phyloP scores from a whole-genome alignment of 345 rosid genomes.

The Orychophragmus violaceus region DNA sequence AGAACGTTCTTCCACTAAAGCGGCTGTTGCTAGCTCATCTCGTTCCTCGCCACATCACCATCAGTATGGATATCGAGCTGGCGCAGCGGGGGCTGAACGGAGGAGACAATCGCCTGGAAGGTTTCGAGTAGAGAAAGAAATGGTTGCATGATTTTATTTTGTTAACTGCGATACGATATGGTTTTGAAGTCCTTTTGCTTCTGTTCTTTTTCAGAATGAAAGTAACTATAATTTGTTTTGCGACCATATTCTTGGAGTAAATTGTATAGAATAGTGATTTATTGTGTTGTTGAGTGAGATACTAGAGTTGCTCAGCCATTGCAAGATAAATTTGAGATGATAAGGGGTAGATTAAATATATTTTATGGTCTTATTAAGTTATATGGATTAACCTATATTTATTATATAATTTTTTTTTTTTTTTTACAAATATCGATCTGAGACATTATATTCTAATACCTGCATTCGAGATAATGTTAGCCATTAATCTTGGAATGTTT shows the following conservation, averaged over 20 bases:
- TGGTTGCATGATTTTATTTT: not conserved
- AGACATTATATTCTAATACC: too few relatives aligned
- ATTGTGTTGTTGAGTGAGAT: not conserved
- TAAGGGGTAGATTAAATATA: not conserved
- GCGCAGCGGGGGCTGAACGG: not conserved
- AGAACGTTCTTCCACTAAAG: not conserved
- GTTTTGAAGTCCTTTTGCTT: not conserved
- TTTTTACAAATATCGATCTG: too few relatives aligned
- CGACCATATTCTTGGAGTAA: not conserved
- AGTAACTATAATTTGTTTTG: not conserved
- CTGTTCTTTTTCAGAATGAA: not conserved
- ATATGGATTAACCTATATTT: not conserved
- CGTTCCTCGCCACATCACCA: constrained; percentile 2
- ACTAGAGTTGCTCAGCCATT: not conserved
- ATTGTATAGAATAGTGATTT: not conserved
- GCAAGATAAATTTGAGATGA: not conserved
- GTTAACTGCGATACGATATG: not conserved
- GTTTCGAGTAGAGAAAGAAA: not conserved
- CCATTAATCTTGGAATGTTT: too few relatives aligned
- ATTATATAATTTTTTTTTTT: too few relatives aligned
- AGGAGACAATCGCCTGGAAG: not conserved
- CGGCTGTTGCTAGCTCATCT: not conserved
- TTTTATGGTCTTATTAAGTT: not conserved
- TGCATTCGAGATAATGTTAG: too few relatives aligned
- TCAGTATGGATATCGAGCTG: constrained; percentile 18